A percentile compares a stretch with the other conserved stretches of the same genome.
These are phyloP conservation scores for Cornus controversa DNA, from an alignment of 148 eudicot genomes.

Conservation along the genomic window DNA sequence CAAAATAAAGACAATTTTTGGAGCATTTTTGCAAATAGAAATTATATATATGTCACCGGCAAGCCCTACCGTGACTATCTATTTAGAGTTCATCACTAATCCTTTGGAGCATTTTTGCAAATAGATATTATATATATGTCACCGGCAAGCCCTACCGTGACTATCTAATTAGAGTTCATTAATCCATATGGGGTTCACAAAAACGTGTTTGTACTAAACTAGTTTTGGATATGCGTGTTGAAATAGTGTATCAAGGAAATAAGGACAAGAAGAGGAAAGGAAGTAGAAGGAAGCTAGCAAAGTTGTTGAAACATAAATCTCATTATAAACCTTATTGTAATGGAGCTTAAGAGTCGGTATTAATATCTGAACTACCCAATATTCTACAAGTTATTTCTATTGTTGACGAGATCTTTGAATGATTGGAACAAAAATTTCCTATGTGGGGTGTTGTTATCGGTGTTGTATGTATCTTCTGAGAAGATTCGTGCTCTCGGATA, in stretches of 20 bases:
- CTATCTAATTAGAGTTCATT: too few species aligned
- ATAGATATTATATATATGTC: neutral
- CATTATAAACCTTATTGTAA: constrained; percentile 3
- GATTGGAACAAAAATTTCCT: constrained; percentile 18
- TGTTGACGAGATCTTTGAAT: constrained; percentile 2
- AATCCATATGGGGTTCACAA: neutral
- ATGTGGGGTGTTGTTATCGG: constrained; percentile 25
- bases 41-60: neutral
- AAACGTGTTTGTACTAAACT: neutral
- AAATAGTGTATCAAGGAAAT: neutral
- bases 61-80: neutral
- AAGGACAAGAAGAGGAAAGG: neutral
- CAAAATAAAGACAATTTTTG: too few species aligned
- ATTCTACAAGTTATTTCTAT: constrained; percentile 17
- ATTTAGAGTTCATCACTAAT: too few species aligned
- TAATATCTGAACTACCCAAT: constrained; percentile 35
- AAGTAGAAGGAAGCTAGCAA: neutral
- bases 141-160: neutral
- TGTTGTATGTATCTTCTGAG: constrained; percentile 30
- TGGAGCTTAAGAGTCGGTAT: constrained; percentile 14
- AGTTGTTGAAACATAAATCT: constrained; percentile 3
- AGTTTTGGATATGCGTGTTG: neutral
- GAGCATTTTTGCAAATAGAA: too few species aligned
- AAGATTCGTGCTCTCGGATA: constrained; percentile 24
- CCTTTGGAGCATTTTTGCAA: too few species aligned